phyloP scores from a whole-genome alignment of 768 basidiomycete species.

The Clitopilus hobsonii region DNA sequence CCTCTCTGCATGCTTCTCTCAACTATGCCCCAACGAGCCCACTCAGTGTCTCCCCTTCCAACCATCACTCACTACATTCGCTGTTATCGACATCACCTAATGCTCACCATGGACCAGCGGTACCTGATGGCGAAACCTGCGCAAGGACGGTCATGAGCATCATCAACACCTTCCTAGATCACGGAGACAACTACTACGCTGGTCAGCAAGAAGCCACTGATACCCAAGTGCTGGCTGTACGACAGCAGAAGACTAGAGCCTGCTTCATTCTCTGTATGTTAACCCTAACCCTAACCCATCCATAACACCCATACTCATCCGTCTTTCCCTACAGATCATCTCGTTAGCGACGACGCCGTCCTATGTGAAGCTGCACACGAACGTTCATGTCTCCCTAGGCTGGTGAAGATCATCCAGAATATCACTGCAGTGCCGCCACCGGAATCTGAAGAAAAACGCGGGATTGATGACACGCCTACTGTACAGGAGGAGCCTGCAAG shows the following conservation, averaged over 20 bases:
- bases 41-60: background rate
- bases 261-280: constrained; percentile 73
- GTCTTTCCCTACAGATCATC: constrained; percentile 38
- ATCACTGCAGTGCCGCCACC: constrained; percentile 39
- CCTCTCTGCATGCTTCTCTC: background rate
- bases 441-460: constrained; percentile 15
- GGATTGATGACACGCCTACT: constrained; percentile 50
- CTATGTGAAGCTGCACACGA: constrained; percentile 68
- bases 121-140: constrained; percentile 36
- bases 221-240: background rate
- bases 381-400: constrained; percentile 55
- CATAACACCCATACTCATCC: background rate
- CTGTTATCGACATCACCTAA: background rate
- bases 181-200: constrained; percentile 26
- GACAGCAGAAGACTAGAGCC: constrained; percentile 50
- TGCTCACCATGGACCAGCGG: background rate
- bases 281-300: background rate
- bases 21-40: background rate
- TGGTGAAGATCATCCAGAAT: constrained; percentile 45
- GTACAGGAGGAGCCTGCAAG: constrained; percentile 56
- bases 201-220: background rate
- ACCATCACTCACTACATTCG: background rate
- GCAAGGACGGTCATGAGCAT: constrained; percentile 66
- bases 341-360: constrained; percentile 66
- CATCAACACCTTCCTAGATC: constrained; percentile 54